Base-by-base conservation (phyloP, 2,329 filamentous ascomycete genomes). In the Parafenestella ontariensis region DNA sequence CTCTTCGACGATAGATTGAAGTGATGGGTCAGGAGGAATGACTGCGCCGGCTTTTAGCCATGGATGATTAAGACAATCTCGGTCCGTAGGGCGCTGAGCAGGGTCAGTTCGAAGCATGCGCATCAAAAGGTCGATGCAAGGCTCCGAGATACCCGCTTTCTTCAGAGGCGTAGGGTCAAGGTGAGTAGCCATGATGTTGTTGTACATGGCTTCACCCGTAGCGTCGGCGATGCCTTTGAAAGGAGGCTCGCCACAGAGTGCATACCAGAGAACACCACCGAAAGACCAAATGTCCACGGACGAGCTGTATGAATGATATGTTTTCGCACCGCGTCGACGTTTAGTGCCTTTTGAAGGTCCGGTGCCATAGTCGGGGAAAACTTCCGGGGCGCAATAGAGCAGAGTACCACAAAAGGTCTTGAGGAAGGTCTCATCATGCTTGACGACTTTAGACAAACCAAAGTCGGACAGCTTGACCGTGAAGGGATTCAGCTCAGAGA, bases 211-310 rank as follows among this genome's bases (percentile, higher is more conserved):
- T 3, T 87, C 87, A 57, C 94, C 90, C 59, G 87, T 88, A 46
- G 89, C 87, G 63, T 92, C 91, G 24, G 85, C 87, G 59, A 87
- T 86, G 15, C 90, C 92, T 24, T 89, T 89, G 72, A 91, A 98
- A 0, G 95, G 94, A 24, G 94, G 90, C 26, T 83, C 83, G 10
- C 86, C 87, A 5, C 89, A 92, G n/a, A 99, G 80, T 6, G 91
- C 82, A 69, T 90, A 95, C 78, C 92, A 99, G 5, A 98, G 78
- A 1, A 99, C 95, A 13, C 93, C 95, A 15, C 91, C 95, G 42
- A 96, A 86, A 0, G 95, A 98, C 94, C 95, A 99, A 58, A 97
- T 90, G 71, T 99, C 95, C 28, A 98, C 91, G 1, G 92, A 91
- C 58, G 96, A 91, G 69, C 88, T 91, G 74, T 99, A 99, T 20